A percentile compares a stretch with the other conserved stretches of the same genome.
These are phyloP conservation scores for Sanghuangporus sanghuang DNA, from an alignment of 1,284 basidiomycete genomes.

Conservation along the genomic window DNA sequence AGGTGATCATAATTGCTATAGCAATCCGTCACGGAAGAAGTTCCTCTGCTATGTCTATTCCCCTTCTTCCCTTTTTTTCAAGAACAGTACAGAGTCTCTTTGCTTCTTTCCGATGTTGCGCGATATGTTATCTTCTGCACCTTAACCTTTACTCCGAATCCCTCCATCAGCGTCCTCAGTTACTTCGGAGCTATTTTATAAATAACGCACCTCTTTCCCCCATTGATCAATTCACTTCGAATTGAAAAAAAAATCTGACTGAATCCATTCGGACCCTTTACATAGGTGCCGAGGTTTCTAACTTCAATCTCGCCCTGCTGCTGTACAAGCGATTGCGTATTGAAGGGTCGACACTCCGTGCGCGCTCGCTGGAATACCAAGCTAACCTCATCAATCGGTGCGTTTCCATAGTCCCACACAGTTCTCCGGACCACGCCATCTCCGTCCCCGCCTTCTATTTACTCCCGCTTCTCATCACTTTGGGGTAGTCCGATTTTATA, in stretches of 20 bases:
- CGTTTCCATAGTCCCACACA: constrained; percentile 17
- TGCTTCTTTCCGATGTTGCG: not conserved
- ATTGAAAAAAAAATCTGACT: not conserved
- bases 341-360: constrained; percentile 85
- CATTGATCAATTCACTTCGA: not conserved
- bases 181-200: not conserved
- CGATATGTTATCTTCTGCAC: not conserved
- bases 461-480: not conserved
- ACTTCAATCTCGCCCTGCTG: constrained; percentile 64
- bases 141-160: not conserved
- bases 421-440: not conserved
- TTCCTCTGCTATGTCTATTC: not conserved
- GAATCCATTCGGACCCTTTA: not conserved
- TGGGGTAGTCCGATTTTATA: not conserved
- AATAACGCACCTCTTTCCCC: not conserved
- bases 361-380: constrained; percentile 79
- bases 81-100: not conserved
- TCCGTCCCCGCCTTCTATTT: not conserved
- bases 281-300: constrained; percentile 59
- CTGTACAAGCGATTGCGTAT: constrained; percentile 86
- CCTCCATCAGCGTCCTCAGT: not conserved
- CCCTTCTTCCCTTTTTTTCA: not conserved
- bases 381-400: constrained; percentile 67
- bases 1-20: constrained; percentile 18
- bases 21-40: not conserved